Evolutionary conservation across 352 stramenopile genomes (phyloP).

Genomic region (Phytophthora meadii): DNA sequence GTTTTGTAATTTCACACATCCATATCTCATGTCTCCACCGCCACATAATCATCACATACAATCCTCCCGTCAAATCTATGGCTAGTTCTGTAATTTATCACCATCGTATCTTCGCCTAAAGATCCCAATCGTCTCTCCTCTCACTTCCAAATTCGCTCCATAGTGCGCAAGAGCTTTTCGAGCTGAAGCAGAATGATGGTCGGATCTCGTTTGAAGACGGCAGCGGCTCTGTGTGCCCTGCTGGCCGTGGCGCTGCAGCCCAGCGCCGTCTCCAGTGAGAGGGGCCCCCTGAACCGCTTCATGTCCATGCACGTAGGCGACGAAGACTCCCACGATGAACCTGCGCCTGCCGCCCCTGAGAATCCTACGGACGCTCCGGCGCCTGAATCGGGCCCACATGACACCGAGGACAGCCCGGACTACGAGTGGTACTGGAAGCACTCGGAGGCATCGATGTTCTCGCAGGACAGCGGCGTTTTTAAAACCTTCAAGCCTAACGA

Average conservation of each 20-base stretch:
- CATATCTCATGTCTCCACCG: conserved; percentile 5
- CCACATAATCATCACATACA: neutral
- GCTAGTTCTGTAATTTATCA: conserved; percentile 19
- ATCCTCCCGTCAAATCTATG: neutral
- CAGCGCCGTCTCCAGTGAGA: conserved; percentile 8
- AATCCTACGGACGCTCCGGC: conserved; percentile 9
- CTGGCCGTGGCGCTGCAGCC: conserved; percentile 28
- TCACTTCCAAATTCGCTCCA: conserved; percentile 35
- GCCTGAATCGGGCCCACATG: conserved; percentile 19
- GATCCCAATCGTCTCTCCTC: too few species aligned
- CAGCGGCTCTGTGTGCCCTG: conserved; percentile 27
- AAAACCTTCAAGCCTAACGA: conserved; percentile 72
- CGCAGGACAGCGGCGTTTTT: conserved; percentile 55
- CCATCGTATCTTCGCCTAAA: conserved; percentile 22
- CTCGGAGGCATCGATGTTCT: conserved; percentile 58
- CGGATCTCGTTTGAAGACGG: conserved; percentile 26
- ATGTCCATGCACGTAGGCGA: neutral
- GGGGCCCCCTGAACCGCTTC: too few species aligned
- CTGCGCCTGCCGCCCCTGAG: conserved; percentile 7
- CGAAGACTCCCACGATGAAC: conserved; percentile 18
- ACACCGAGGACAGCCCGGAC: conserved; percentile 29
- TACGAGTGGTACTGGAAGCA: conserved; percentile 81
- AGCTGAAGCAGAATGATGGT: conserved; percentile 28
- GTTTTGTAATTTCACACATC: conserved; percentile 14
- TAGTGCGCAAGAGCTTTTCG: conserved; percentile 16